These are phyloP conservation scores for Fusarium multiceps DNA, from an alignment of 2,329 filamentous ascomycete genomes.

Conservation along the genomic window DNA sequence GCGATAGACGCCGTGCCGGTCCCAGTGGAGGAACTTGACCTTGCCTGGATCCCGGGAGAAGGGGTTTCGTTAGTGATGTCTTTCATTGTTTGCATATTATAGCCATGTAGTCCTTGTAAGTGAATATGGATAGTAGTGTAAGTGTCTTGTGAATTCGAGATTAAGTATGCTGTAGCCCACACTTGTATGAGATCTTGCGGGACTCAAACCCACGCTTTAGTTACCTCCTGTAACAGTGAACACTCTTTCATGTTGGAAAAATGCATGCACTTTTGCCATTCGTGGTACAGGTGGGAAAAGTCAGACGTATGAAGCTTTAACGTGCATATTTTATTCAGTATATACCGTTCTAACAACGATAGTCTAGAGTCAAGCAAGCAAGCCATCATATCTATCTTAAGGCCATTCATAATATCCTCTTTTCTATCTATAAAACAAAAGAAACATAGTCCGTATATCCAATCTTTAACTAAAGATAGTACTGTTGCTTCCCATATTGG, in stretches of 20 bases:
- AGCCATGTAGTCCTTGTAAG: slow-evolving; percentile 8
- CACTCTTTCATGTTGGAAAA: slow-evolving; percentile 45
- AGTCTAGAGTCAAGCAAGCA: neutral
- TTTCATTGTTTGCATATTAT: slow-evolving; percentile 47
- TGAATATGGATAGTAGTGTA: neutral
- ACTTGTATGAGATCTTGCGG: slow-evolving; percentile 62
- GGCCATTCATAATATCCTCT: neutral
- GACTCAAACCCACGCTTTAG: slow-evolving; percentile 61
- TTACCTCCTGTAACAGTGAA: slow-evolving; percentile 62
- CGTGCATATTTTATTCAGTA: slow-evolving; percentile 1
- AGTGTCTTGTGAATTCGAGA: slow-evolving; percentile 53
- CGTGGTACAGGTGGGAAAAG: slow-evolving; percentile 35
- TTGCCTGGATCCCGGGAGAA: slow-evolving; percentile 16
- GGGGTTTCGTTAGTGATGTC: slow-evolving; percentile 37
- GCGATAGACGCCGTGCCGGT: slow-evolving; percentile 37
- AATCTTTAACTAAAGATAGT: neutral
- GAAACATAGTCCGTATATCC: neutral
- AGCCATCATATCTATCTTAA: neutral
- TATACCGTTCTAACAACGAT: neutral
- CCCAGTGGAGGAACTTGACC: slow-evolving; percentile 51
- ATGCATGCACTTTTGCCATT: slow-evolving; percentile 44
- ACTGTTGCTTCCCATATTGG: neutral
- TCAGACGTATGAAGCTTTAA: slow-evolving; percentile 25
- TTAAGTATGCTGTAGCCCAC: slow-evolving; percentile 65
- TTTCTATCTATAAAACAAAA: neutral